Conservation (phyloP, 768 basidiomycete species). For the Cyclocybe aegerita region DNA sequence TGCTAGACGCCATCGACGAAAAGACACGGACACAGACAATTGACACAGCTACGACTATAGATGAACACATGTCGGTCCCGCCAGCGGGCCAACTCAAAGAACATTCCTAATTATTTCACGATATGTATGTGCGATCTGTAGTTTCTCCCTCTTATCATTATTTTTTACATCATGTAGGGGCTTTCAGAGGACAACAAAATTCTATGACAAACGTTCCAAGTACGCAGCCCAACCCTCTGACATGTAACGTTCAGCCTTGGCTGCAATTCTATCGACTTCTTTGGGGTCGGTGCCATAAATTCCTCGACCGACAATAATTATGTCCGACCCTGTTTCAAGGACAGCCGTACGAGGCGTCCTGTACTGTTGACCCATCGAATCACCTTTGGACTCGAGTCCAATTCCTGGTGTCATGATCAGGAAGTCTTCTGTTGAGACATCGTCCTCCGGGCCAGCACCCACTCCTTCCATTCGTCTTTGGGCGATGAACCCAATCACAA, state of each 20-base stretch:
- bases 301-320: conserved; percentile 97
- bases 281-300: conserved; percentile 71
- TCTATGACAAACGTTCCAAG: conserved; percentile 44
- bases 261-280: conserved; percentile 44
- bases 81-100: conserved; percentile 17
- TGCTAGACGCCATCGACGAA: conserved; percentile 3
- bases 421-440: conserved; percentile 67
- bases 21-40: conserved; percentile 6
- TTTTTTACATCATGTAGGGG: conserved; percentile 1
- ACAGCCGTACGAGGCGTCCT: conserved; percentile 86
- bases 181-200: conserved; percentile 4
- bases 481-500: conserved; percentile 97
- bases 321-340: conserved; percentile 79
- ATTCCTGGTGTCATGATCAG: conserved; percentile 93
- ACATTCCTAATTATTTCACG: neutral
- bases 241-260: conserved; percentile 82
- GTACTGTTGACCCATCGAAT: conserved; percentile 94
- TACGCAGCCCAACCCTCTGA: conserved; percentile 93
- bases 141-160: conserved; percentile 2
- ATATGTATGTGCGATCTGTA: conserved; percentile 1
- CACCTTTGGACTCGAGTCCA: conserved; percentile 74
- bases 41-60: conserved; percentile 27
- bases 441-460: conserved; percentile 35
- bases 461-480: conserved; percentile 79
- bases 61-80: conserved; percentile 42